Evolutionary conservation across 257 asterid genomes (phyloP).

Genomic region (Nyctanthes arbortristis): DNA sequence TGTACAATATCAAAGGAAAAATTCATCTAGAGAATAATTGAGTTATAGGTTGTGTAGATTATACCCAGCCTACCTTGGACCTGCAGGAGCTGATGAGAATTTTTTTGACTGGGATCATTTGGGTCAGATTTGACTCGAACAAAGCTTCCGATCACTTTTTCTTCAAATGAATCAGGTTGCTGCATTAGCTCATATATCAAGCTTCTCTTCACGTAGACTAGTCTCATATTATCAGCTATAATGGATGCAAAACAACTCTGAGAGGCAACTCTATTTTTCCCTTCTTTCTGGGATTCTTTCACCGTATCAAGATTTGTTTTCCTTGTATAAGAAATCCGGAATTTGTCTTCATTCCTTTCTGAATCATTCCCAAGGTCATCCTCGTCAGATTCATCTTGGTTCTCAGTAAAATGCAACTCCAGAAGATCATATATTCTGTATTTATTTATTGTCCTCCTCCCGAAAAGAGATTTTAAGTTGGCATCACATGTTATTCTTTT

Average conservation of each 20-base stretch:
- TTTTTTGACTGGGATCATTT: constrained; percentile 37
- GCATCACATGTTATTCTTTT: constrained; percentile 56
- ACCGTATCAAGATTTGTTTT: constrained; percentile 32
- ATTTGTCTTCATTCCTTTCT: constrained; percentile 28
- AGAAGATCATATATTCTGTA: constrained; percentile 49
- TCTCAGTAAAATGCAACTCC: constrained; percentile 61
- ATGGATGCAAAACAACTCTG: constrained; percentile 57
- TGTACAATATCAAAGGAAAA: constrained; percentile 21
- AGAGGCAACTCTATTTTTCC: constrained; percentile 22
- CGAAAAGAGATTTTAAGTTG: constrained; percentile 48
- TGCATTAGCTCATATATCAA: constrained; percentile 52
- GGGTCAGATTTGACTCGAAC: constrained; percentile 59
- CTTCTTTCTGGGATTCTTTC: constrained; percentile 28
- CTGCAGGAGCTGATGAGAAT: constrained; percentile 61
- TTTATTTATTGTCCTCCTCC: constrained; percentile 38
- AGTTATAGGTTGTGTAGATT: constrained; percentile 1
- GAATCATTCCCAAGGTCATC: constrained; percentile 39
- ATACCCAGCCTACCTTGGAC: constrained; percentile 63
- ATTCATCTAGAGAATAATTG: constrained; percentile 12
- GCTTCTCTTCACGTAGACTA: constrained; percentile 70
- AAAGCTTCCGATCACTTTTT: constrained; percentile 73
- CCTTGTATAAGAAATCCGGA: constrained; percentile 25
- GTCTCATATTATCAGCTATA: constrained; percentile 64
- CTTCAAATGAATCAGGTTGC: constrained; percentile 58
- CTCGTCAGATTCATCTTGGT: constrained; percentile 51